phyloP scores from a whole-genome alignment of 192 early-diverging fungal species.

The Thoreauomyces humboldtii region DNA sequence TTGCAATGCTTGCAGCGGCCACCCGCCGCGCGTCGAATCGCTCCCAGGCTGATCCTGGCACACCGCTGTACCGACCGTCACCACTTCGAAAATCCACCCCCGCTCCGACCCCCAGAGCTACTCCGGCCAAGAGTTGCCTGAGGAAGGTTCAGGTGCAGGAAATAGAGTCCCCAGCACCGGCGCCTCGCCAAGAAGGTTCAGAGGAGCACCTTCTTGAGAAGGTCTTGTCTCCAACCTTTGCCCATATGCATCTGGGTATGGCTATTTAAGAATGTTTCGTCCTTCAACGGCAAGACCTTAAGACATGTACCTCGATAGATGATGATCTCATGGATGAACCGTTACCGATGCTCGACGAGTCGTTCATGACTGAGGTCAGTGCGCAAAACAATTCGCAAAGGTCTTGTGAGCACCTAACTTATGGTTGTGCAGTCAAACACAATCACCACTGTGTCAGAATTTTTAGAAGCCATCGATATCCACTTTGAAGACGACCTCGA shows the following conservation, averaged over 20 bases:
- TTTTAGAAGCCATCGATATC: conserved; percentile 35
- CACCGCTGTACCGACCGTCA: neutral
- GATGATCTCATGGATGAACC: conserved; percentile 21
- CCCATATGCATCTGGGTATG: neutral
- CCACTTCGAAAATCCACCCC: neutral
- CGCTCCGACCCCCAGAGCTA: neutral
- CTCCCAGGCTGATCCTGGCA: too few species aligned
- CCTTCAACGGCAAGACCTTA: too few species aligned
- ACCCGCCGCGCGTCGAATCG: too few species aligned
- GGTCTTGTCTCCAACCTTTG: neutral
- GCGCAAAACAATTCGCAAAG: neutral
- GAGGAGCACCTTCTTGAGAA: neutral
- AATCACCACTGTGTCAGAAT: conserved; percentile 25
- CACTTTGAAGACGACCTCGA: conserved; percentile 35
- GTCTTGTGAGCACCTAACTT: neutral
- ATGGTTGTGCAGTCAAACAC: too few species aligned
- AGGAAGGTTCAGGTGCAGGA: too few species aligned
- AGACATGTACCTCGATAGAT: too few species aligned
- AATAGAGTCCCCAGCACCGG: neutral
- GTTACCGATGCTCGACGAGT: conserved; percentile 21
- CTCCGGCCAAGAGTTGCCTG: neutral
- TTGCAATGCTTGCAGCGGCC: too few species aligned
- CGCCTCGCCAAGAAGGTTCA: neutral
- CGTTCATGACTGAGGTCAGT: conserved; percentile 19
- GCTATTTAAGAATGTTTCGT: neutral